A percentile compares a stretch with the other conserved stretches of the same genome.
Evolutionary conservation across 129 eudicot species (phyloP).

Genomic region (Solidago caesia): DNA sequence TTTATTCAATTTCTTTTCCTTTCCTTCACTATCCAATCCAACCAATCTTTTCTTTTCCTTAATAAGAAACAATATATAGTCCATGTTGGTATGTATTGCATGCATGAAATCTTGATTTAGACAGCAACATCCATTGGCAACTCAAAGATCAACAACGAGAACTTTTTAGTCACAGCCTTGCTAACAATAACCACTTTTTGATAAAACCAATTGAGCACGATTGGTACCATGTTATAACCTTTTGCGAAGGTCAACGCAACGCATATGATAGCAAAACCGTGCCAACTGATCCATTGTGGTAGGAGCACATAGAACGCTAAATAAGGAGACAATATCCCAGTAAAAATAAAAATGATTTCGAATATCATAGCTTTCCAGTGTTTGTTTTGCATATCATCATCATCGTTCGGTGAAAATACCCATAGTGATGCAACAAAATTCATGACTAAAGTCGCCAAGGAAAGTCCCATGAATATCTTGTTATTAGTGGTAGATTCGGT

Average conservation of each 20-base stretch:
- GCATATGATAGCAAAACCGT: conserved; percentile 23
- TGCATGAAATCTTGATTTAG: no score
- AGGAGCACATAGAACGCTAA: conserved; percentile 9
- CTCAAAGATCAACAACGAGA: no score
- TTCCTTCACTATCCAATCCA: no score
- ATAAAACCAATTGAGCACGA: no score
- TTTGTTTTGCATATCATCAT: not conserved
- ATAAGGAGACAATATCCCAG: conserved; percentile 17
- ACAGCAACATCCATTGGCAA: no score
- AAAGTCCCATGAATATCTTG: conserved; percentile 19
- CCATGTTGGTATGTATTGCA: no score
- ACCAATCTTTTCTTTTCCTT: no score
- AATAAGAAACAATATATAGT: no score
- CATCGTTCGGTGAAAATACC: not conserved
- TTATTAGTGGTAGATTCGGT: conserved; percentile 8
- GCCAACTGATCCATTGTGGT: conserved; percentile 27
- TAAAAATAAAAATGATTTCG: not conserved
- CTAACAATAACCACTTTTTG: no score
- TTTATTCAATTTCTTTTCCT: no score
- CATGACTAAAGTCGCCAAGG: not conserved
- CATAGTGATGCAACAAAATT: conserved; percentile 16
- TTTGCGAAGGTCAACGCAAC: not conserved
- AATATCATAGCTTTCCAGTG: not conserved
- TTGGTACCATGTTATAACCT: not conserved
- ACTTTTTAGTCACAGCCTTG: no score